Percentiles rank a stretch among this genome's conserved stretches.
Evolutionary conservation across 305 asterid species (phyloP).

Genomic region (Fraxinus sp.): DNA sequence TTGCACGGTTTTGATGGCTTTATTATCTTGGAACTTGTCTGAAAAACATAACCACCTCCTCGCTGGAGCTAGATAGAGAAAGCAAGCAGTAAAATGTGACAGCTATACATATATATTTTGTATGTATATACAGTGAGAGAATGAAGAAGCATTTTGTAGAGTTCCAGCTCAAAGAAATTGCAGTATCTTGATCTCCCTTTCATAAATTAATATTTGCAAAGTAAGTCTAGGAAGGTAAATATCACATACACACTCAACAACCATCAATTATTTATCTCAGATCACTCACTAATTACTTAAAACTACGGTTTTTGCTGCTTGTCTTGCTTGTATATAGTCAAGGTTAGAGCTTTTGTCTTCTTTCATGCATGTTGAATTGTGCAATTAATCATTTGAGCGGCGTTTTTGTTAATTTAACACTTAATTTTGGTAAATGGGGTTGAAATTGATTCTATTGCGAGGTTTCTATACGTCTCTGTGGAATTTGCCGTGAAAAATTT

Average conservation of each 20-base stretch:
- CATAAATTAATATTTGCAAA: slow-evolving; percentile 28
- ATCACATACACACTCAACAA: slow-evolving; percentile 21
- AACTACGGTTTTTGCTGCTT: slow-evolving; percentile 32
- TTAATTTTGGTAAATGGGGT: slow-evolving; percentile 35
- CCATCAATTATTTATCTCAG: slow-evolving; percentile 34
- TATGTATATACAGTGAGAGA: slow-evolving; percentile 17
- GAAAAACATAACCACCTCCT: slow-evolving; percentile 37
- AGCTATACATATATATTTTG: slow-evolving; percentile 24
- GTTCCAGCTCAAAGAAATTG: slow-evolving; percentile 34
- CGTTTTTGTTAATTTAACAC: slow-evolving; percentile 22
- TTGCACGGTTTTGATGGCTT: slow-evolving; percentile 33
- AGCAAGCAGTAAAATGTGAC: slow-evolving; percentile 29
- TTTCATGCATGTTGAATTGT: slow-evolving; percentile 29
- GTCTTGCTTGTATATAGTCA: slow-evolving; percentile 21
- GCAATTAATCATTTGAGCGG: slow-evolving; percentile 32
- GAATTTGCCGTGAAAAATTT: slow-evolving; percentile 22
- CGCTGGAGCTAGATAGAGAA: slow-evolving; percentile 45
- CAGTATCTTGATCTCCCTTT: slow-evolving; percentile 49
- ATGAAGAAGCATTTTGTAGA: slow-evolving; percentile 31
- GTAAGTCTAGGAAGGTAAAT: slow-evolving; percentile 37
- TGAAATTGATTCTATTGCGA: slow-evolving; percentile 26
- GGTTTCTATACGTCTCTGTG: slow-evolving; percentile 14
- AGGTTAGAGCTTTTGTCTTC: slow-evolving; percentile 17
- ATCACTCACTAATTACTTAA: slow-evolving; percentile 35
- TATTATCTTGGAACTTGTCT: slow-evolving; percentile 42